Evolutionary conservation across 768 basidiomycete genomes (phyloP).

Genomic region (Dioszegia crocea): DNA sequence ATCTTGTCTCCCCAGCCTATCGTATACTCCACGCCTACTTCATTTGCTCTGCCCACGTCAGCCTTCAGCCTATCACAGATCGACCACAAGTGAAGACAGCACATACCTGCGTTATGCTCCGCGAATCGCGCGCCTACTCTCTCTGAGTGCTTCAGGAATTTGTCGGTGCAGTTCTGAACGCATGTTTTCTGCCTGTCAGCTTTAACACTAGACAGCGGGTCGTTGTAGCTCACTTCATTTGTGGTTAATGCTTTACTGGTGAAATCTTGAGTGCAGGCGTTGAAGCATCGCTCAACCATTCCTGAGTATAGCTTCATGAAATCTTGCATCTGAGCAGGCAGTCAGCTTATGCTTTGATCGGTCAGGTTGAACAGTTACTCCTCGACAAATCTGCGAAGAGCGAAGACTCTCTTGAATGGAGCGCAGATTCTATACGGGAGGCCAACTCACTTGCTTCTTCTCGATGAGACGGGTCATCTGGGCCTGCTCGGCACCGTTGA

Average conservation of each 20-base stretch:
- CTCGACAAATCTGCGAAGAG: background rate
- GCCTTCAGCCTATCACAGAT: background rate
- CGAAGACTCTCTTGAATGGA: no score
- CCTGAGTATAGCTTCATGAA: conserved; percentile 91
- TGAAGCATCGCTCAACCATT: conserved; percentile 95
- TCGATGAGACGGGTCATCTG: conserved; percentile 80
- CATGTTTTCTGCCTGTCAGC: conserved; percentile 66
- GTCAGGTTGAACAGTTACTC: background rate
- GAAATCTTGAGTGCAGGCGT: conserved; percentile 89
- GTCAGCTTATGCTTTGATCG: background rate
- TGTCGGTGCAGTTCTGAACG: conserved; percentile 89
- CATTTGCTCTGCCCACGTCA: conserved; percentile 11
- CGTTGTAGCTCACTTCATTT: conserved; percentile 70
- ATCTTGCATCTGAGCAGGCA: conserved; percentile 79
- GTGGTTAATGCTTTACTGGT: conserved; percentile 87
- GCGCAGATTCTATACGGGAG: no score
- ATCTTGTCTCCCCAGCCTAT: background rate
- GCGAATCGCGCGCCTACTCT: conserved; percentile 87
- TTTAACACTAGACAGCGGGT: background rate
- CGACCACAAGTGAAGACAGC: background rate
- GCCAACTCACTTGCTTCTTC: conserved; percentile 87
- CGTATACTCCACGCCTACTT: background rate
- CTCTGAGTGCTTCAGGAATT: conserved; percentile 95
- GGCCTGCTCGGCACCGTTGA: conserved; percentile 89
- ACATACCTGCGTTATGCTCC: conserved; percentile 82